These are phyloP conservation scores for Ceratobasidium sp. DNA, from an alignment of 1,284 basidiomycete genomes.

Conservation along the genomic window DNA sequence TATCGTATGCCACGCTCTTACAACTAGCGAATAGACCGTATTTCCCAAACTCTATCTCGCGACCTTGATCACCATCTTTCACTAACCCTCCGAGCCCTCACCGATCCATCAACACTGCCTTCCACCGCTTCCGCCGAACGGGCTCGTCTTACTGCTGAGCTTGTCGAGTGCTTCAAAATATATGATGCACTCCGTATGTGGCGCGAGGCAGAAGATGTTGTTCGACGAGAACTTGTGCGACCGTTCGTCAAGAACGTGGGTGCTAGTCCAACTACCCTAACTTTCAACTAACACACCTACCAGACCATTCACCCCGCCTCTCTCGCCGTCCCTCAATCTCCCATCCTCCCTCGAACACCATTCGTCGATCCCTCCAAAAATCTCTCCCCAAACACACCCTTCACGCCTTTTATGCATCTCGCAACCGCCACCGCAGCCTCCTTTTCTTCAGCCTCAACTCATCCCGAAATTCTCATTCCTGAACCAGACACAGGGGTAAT, in stretches of 20 bases:
- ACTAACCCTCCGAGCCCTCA: conserved; percentile 64
- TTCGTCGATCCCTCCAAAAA: conserved; percentile 58
- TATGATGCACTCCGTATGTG: conserved; percentile 86
- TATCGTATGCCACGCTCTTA: not conserved
- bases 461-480: conserved; percentile 43
- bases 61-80: conserved; percentile 87
- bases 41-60: conserved; percentile 82
- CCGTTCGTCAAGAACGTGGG: conserved; percentile 81
- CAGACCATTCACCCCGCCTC: conserved; percentile 80
- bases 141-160: conserved; percentile 70
- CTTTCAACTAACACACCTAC: conserved; percentile 33
- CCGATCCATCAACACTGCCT: conserved; percentile 52
- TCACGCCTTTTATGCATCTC: conserved; percentile 72
- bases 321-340: conserved; percentile 75
- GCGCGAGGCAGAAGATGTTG: conserved; percentile 87
- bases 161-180: conserved; percentile 83
- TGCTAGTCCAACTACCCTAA: conserved; percentile 42
- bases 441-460: conserved; percentile 17
- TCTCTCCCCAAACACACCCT: conserved; percentile 63
- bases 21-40: conserved; percentile 79
- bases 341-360: conserved; percentile 80
- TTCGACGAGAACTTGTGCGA: conserved; percentile 76
- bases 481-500: conserved; percentile 18
- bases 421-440: conserved; percentile 56
- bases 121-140: conserved; percentile 61